phyloP scores from a whole-genome alignment of 2,329 filamentous ascomycete species.

The Fusarium xyrophilum region DNA sequence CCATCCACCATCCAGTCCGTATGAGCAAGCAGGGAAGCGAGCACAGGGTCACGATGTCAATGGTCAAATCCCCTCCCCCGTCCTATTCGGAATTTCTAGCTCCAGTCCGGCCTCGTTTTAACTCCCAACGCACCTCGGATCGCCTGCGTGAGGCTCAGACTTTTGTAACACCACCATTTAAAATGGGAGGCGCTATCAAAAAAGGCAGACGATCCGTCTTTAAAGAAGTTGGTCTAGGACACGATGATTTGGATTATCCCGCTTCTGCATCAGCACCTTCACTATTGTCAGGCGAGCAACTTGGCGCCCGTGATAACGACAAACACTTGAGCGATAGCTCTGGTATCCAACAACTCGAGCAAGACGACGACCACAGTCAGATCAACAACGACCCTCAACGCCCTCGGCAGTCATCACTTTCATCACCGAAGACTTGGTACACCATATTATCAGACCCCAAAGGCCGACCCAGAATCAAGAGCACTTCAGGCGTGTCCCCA shows the following conservation, averaged over 20 bases:
- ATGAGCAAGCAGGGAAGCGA: not conserved
- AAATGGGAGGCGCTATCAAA: conserved; percentile 54
- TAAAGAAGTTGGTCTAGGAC: conserved; percentile 57
- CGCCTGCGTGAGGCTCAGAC: conserved; percentile 58
- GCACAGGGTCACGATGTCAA: conserved; percentile 28
- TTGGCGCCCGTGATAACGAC: conserved; percentile 39
- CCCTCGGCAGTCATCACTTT: conserved; percentile 23
- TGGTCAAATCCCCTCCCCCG: conserved; percentile 32
- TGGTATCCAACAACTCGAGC: conserved; percentile 20
- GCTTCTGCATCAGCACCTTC: conserved; percentile 24
- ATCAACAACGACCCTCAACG: conserved; percentile 11
- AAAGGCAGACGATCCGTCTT: conserved; percentile 61
- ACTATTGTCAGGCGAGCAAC: conserved; percentile 16
- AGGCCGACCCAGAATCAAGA: conserved; percentile 53
- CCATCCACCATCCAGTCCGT: conserved; percentile 18
- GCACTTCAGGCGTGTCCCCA: conserved; percentile 53
- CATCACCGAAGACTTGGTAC: conserved; percentile 51
- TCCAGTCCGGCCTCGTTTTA: conserved; percentile 55
- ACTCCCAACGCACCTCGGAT: conserved; percentile 59
- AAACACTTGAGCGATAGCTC: conserved; percentile 45
- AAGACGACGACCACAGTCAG: conserved; percentile 8
- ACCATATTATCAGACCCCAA: conserved; percentile 50
- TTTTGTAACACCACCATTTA: conserved; percentile 48
- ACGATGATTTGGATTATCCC: conserved; percentile 44
- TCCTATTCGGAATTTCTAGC: conserved; percentile 22